Percentiles rank a stretch among this genome's conserved stretches.
Evolutionary conservation across 305 asterid species (phyloP).

Genomic region (Solanum chacoense): DNA sequence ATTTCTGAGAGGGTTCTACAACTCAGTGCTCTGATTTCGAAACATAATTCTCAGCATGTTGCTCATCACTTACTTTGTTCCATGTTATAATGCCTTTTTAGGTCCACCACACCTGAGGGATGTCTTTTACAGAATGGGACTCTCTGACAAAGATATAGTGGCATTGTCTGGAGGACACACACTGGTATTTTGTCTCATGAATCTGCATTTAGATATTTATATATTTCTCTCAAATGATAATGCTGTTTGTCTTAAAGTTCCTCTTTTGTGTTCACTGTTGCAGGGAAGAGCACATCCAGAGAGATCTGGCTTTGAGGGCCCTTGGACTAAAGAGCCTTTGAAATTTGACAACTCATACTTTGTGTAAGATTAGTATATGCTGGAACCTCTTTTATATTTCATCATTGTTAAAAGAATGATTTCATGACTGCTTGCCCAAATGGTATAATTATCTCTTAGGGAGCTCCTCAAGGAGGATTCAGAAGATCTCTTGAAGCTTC

Average conservation of each 20-base stretch:
- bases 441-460: constrained; percentile 23
- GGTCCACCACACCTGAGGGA: constrained; percentile 65
- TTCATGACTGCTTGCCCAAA: background rate
- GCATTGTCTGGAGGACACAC: constrained; percentile 94
- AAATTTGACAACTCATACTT: constrained; percentile 84
- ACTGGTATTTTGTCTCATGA: constrained; percentile 34
- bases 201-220: background rate
- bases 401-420: background rate
- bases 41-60: background rate
- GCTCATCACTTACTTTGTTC: background rate
- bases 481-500: constrained; percentile 59
- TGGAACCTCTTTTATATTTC: background rate
- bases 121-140: constrained; percentile 81
- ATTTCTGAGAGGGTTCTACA: background rate
- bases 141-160: constrained; percentile 67
- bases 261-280: background rate
- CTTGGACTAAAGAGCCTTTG: constrained; percentile 77
- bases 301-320: constrained; percentile 85
- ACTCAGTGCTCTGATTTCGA: background rate
- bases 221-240: background rate
- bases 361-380: constrained; percentile 31
- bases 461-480: constrained; percentile 72
- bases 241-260: background rate
- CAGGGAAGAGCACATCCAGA: constrained; percentile 88
- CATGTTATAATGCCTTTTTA: constrained; percentile 2